These are phyloP conservation scores for Neurospora tetrasperma DNA, from an alignment of 495 filamentous ascomycete species.

Conservation along the genomic window DNA sequence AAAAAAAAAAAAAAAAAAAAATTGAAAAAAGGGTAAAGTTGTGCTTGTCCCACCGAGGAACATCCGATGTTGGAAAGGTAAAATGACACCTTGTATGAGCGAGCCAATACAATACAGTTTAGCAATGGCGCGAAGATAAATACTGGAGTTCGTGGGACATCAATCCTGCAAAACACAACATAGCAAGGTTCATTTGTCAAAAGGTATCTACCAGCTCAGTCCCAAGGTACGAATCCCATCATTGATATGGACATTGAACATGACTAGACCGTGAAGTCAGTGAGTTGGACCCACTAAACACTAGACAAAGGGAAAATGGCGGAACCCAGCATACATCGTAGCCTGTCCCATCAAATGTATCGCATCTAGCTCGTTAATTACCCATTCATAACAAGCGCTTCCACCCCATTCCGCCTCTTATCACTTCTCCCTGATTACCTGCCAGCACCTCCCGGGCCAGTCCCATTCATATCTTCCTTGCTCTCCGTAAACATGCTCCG, in stretches of 20 bases:
- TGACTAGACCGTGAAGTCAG: neutral
- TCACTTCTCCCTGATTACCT: neutral
- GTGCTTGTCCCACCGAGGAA: too few species aligned
- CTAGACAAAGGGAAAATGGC: neutral
- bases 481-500: conserved; percentile 13
- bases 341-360: neutral
- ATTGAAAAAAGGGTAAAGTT: too few species aligned
- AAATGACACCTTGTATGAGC: too few species aligned
- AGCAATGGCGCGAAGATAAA: too few species aligned
- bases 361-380: neutral
- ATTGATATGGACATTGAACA: neutral
- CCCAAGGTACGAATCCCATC: neutral
- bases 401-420: too few species aligned
- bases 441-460: neutral
- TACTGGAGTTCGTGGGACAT: neutral
- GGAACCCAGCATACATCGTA: neutral
- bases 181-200: neutral
- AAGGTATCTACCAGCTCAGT: neutral
- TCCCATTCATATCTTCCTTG: conserved; percentile 5
- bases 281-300: neutral
- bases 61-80: too few species aligned
- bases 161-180: neutral
- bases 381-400: neutral
- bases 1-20: too few species aligned
- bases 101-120: too few species aligned